Evolutionary conservation across 1,139 yeast species (phyloP), one percentile per base, ranked within the genome.

Genomic region (Pichiaceae sp.): DNA sequence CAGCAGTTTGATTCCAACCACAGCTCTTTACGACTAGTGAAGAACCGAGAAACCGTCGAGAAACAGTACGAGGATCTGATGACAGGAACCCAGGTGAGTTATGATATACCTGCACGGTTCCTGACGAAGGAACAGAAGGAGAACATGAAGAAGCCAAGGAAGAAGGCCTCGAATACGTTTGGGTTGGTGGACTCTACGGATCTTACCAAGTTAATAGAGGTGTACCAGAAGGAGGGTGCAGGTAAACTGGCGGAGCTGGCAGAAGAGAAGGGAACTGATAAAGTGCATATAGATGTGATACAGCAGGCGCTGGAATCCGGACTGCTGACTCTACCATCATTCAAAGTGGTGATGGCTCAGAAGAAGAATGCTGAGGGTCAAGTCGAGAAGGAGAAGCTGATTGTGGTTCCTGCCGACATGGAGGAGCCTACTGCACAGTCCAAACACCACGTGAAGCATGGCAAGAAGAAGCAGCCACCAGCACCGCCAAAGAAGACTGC

Each of bases 341-440:
- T 44, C 32, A 47, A 44, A 24, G 48, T 53, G 32, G 40, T 47
- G 35, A 26, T 40, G 21, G 32, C 17, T 8, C 42, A 42, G 17
- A 24, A 36, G 8, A 33, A 36, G 15, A 45, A 46, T 35, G 31
- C 34, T 3, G 35, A 41, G 35, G 38, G 44, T 5, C 31, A 32
- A 17, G 38, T 42, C 17, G 30, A 36, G 9, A 49, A 49, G 20
- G 56, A 53, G 29, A 42, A 45, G 27, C 42, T 53, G 16, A 38
- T 50, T 4, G 43, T 50, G 17, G 50, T 50, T 12, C 44, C 39
- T 14, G 49, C 46, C 26, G 47, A 48, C 21, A 47, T 47, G 41
- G 43, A 37, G 4, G 35, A 26, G 25, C 30, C 11, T 14, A 24
- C 17, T 16, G 19, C 19, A 17, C 25, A 27, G 17, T 14, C 17